phyloP scores from a whole-genome alignment of 805 yeast genomes.

The Metschnikowia reukaufii region DNA sequence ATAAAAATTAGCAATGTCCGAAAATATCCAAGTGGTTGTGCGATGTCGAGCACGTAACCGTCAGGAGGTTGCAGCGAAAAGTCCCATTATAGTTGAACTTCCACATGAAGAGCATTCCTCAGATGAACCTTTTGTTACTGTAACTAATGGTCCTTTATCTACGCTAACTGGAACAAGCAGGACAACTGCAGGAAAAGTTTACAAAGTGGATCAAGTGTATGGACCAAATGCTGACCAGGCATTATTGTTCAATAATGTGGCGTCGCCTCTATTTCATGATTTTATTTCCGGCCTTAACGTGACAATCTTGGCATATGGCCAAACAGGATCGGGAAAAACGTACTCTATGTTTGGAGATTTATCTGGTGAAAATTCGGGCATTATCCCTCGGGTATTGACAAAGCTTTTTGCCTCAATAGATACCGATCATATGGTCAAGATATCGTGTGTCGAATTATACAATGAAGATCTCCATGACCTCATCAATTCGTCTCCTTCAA shows the following conservation, averaged over 20 bases:
- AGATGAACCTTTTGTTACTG: constrained; percentile 22
- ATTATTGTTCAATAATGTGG: constrained; percentile 63
- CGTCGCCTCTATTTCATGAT: constrained; percentile 70
- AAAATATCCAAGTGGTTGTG: constrained; percentile 52
- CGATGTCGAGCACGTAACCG: constrained; percentile 53
- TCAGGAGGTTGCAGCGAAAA: constrained; percentile 44
- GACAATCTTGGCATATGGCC: constrained; percentile 76
- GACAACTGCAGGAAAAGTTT: constrained; percentile 30
- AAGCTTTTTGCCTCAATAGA: constrained; percentile 51
- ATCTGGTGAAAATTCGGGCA: constrained; percentile 49
- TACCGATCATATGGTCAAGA: constrained; percentile 63
- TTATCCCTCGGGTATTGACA: constrained; percentile 49
- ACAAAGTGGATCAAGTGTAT: constrained; percentile 75
- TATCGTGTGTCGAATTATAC: constrained; percentile 82
- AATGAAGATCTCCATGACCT: constrained; percentile 84
- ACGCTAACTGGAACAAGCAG: constrained; percentile 20
- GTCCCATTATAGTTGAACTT: constrained; percentile 49
- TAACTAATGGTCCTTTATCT: constrained; percentile 21
- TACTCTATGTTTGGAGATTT: constrained; percentile 63
- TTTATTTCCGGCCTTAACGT: constrained; percentile 63
- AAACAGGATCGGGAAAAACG: constrained; percentile 90
- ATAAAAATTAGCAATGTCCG: constrained; percentile 15
- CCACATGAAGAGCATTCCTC: constrained; percentile 32
- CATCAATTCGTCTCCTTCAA: constrained; percentile 32
- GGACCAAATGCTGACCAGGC: constrained; percentile 80